Evolutionary conservation across 495 filamentous ascomycete genomes (phyloP).

Genomic region (Aspergillus nidulans): DNA sequence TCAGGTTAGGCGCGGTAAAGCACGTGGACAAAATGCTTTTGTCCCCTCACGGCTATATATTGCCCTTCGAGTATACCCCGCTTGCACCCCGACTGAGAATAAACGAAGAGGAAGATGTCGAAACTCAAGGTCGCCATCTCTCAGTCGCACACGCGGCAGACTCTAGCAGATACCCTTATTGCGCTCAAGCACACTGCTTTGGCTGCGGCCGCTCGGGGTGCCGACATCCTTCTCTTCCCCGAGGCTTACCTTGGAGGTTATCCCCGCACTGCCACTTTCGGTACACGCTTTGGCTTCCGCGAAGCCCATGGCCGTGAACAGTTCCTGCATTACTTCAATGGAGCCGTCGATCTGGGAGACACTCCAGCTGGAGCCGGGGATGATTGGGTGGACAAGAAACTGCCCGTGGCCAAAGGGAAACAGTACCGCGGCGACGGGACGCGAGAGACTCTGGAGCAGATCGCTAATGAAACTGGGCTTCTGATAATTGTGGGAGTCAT

Average conservation of each 20-base stretch:
- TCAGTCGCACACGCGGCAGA: conserved; percentile 67
- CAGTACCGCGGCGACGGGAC: conserved; percentile 76
- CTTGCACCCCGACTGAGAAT: neutral
- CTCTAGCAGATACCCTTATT: conserved; percentile 59
- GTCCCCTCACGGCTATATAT: neutral
- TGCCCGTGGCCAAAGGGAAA: conserved; percentile 48
- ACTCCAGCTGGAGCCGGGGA: conserved; percentile 69
- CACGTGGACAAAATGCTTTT: neutral
- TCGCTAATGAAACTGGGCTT: conserved; percentile 70
- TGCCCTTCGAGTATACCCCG: no score
- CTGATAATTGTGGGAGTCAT: conserved; percentile 78
- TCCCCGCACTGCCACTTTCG: conserved; percentile 78
- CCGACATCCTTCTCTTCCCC: conserved; percentile 81
- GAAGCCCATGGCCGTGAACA: conserved; percentile 70
- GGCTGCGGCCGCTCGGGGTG: conserved; percentile 38
- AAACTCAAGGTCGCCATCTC: conserved; percentile 69
- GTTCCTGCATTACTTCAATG: conserved; percentile 74
- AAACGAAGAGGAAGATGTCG: conserved; percentile 24
- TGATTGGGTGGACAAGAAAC: conserved; percentile 62
- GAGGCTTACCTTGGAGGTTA: conserved; percentile 95
- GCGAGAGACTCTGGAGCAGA: conserved; percentile 68
- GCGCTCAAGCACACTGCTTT: conserved; percentile 55
- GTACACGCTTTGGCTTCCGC: conserved; percentile 66
- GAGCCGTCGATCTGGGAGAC: conserved; percentile 81
- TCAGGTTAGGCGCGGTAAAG: neutral